Evolutionary conservation across 148 eudicot genomes (phyloP), one percentile per base, ranked within the genome.

Genomic region (Vaccinium myrtillus): DNA sequence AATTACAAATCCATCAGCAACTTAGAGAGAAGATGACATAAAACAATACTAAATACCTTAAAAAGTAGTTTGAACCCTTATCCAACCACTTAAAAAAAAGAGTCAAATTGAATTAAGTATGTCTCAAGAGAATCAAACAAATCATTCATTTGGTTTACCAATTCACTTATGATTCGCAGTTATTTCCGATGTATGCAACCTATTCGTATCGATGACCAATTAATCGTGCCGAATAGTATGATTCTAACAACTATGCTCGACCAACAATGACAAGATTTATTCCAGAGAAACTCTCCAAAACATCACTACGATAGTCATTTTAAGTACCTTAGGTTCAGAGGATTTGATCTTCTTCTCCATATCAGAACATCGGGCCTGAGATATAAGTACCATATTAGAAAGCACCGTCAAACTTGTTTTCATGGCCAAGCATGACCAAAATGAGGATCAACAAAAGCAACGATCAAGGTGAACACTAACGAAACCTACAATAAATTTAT

Each of bases 321-420:
- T 18, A 51, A 36, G 43, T 86, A 88, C 93, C 91, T 87, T 84
- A 15, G 67, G 43, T 84, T 86, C 90, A 13, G 87, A 88, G 23
- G 85, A 84, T 76, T 87, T 93, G 81, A 86, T 61, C 75, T 81
- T 94, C 81, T 92, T 89, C 87, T 94, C 96, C 85, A 92, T 77
- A 83, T 93, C 95, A 83, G 91, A 83, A 84, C 46, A 89, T 46
- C 95, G 92, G 82, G 93, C 94, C 94, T 92, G 89, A 43, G 49
- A 87, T 43, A 70, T 58, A 71, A 25, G 46, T 16, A 46, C 5
- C 21, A 77, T 6, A 78, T 78, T 55, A 54, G 58, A 75, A 83
- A 25, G 78, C 11, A 80, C 59, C 63, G 25, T 63, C 76, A 75
- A 59, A 61, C n/a, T 48, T 65, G 58, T 77, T 81, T 56, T 30